A percentile compares a stretch with the other conserved stretches of the same genome.
These are phyloP conservation scores for Lyophyllum atratum DNA, from an alignment of 768 basidiomycete genomes.

Conservation along the genomic window DNA sequence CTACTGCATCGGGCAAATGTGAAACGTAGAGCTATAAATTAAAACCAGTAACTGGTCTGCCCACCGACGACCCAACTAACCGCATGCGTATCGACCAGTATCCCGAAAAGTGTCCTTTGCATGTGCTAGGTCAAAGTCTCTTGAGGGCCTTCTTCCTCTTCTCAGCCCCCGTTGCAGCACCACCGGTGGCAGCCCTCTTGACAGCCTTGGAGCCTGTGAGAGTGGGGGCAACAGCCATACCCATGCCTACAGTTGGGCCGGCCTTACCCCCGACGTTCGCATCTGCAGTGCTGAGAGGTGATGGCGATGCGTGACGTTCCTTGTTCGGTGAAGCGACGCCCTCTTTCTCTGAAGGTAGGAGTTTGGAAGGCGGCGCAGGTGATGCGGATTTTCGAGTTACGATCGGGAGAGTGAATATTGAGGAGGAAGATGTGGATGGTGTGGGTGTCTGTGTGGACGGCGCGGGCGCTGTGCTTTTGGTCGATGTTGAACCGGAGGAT, in stretches of 20 bases:
- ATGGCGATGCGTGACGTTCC: conserved; percentile 67
- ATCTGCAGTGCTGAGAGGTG: conserved; percentile 71
- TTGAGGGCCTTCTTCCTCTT: conserved; percentile 91
- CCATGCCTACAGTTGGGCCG: conserved; percentile 33
- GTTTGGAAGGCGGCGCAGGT: conserved; percentile 42
- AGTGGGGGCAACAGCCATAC: conserved; percentile 32
- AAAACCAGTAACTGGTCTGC: conserved; percentile 3
- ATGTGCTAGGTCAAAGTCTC: conserved; percentile 48
- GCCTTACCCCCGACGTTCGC: conserved; percentile 57
- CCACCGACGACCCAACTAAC: not conserved
- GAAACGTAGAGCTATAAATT: not conserved
- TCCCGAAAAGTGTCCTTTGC: not conserved
- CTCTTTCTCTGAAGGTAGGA: conserved; percentile 43
- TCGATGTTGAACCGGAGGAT: conserved; percentile 26
- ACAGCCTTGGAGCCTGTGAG: conserved; percentile 58
- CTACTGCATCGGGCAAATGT: not conserved
- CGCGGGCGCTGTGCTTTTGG: conserved; percentile 22
- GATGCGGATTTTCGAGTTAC: conserved; percentile 47
- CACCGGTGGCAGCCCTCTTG: conserved; percentile 65
- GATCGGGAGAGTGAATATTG: conserved; percentile 41
- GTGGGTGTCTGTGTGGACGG: conserved; percentile 20
- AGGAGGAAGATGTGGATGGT: conserved; percentile 22
- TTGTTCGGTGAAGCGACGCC: conserved; percentile 35
- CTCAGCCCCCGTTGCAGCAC: conserved; percentile 57
- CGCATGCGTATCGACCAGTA: not conserved